These are phyloP conservation scores for Penicillium subrubescens DNA, from an alignment of 495 filamentous ascomycete genomes.

Conservation along the genomic window DNA sequence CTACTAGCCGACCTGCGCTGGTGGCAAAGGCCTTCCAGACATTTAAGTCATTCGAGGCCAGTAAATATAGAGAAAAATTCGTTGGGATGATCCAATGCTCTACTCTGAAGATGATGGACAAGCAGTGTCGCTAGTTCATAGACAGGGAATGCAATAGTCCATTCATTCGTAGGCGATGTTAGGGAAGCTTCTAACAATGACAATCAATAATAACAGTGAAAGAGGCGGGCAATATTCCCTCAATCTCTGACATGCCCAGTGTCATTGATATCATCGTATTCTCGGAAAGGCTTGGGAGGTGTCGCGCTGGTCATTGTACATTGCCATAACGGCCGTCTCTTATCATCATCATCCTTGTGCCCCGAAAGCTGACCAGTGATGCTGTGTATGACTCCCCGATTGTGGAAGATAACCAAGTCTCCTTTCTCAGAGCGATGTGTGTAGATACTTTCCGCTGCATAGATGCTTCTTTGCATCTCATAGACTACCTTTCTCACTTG, in stretches of 20 bases:
- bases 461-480: slow-evolving; percentile 23
- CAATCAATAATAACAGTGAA: neutral
- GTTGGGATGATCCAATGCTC: neutral
- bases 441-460: slow-evolving; percentile 17
- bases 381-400: slow-evolving; percentile 23
- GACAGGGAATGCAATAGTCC: no score
- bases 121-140: no score
- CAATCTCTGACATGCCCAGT: slow-evolving; percentile 7
- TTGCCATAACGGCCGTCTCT: slow-evolving; percentile 15
- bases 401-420: slow-evolving; percentile 21
- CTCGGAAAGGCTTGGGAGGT: slow-evolving; percentile 12
- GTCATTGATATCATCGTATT: slow-evolving; percentile 13
- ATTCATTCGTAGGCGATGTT: no score
- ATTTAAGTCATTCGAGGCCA: neutral
- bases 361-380: slow-evolving; percentile 18
- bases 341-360: slow-evolving; percentile 16
- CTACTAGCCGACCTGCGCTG: neutral
- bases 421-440: slow-evolving; percentile 17
- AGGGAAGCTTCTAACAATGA: no score
- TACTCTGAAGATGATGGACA: no score
- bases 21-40: neutral
- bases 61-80: neutral
- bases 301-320: slow-evolving; percentile 17
- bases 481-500: slow-evolving; percentile 15
- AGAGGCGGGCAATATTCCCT: no score